Base-by-base conservation (phyloP, 2,329 filamentous ascomycete species). In the Gliomastix tumulicola region DNA sequence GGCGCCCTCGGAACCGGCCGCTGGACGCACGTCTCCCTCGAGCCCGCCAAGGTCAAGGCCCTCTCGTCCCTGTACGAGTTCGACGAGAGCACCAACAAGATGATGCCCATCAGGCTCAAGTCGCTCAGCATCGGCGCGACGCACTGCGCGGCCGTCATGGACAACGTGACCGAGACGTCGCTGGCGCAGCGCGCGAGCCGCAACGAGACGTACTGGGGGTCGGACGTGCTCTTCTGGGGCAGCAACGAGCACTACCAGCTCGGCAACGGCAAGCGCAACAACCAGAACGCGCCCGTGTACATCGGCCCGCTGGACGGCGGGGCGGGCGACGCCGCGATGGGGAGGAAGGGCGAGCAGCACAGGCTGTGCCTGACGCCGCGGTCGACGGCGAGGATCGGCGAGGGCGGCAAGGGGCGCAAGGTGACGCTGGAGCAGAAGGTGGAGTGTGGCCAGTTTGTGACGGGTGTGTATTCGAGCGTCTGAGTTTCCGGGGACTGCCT, bases 171-270 rank as follows among this genome's bases (percentile, higher is more conserved):
- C 2, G 70, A 79, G 36, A 70, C 88, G 6, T 63, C 69, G 13
- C 71, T 80, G 3, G 64, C 70, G 3, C 56, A 49, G 42, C 61
- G 54, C 37, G 67, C 49, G 13, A 71, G 72, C 13, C 71, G 72
- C 3, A 83, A 85, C 45, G 84, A 88, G 50, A 87, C 81, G 2
- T 89, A 92, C 55, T 95, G 82, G 77, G 92, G 92, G 34, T 79
- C 84, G 5, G 92, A 97, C 55, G 81, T 89, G 21, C 58, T 97
- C 2, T 94, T 87, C 69, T 98, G 89, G 87, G 92, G 92, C 43
- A 88, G 88, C 36, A 98, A 97, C 51, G 89, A 97, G 63, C 77
- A 82, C 55, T 96, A 84, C 59, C 92, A 98, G 62, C 75, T 98
- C 19, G 92, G 92, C 11, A 96, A 84, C 1, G 89, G 92, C 20